Percentiles rank a stretch among this genome's conserved stretches.
Evolutionary conservation across 306 rosid species (phyloP).

Genomic region (Cicer yamashitae): DNA sequence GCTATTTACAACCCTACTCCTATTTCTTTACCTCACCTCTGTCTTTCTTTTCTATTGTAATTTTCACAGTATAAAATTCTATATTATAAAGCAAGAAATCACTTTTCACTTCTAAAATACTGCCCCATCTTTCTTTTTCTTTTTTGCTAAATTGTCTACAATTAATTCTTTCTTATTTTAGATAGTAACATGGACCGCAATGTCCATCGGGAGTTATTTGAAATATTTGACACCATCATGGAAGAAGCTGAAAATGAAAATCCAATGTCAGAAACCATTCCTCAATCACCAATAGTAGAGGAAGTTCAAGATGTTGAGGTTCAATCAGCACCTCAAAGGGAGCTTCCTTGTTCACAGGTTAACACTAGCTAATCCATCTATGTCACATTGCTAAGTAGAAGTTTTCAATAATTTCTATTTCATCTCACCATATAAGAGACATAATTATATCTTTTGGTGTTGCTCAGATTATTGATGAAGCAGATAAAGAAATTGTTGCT

Average conservation of each 20-base stretch:
- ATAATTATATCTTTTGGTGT: not conserved
- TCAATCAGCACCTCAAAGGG: conserved; percentile 10
- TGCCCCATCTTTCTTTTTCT: not conserved
- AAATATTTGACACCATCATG: not conserved
- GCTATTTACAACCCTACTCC: too few relatives aligned
- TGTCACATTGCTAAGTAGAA: not conserved
- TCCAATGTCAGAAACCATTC: conserved; percentile 12
- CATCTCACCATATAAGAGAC: not conserved
- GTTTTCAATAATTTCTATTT: not conserved
- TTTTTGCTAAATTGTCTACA: not conserved
- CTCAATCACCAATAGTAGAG: not conserved
- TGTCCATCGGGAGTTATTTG: conserved; percentile 1
- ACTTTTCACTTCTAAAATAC: not conserved
- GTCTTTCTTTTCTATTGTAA: too few relatives aligned
- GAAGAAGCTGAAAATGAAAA: conserved; percentile 5
- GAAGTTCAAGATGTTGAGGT: conserved; percentile 1
- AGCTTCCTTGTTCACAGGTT: conserved; percentile 4
- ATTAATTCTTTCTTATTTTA: not conserved
- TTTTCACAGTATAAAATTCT: not conserved
- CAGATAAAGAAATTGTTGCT: conserved; percentile 14
- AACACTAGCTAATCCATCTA: conserved; percentile 1
- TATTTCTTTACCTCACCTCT: too few relatives aligned
- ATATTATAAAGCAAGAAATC: not conserved
- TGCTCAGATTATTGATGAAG: not conserved
- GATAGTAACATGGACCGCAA: not conserved